phyloP scores from a whole-genome alignment of 306 rosid species.

The Echinosophora koreensis region DNA sequence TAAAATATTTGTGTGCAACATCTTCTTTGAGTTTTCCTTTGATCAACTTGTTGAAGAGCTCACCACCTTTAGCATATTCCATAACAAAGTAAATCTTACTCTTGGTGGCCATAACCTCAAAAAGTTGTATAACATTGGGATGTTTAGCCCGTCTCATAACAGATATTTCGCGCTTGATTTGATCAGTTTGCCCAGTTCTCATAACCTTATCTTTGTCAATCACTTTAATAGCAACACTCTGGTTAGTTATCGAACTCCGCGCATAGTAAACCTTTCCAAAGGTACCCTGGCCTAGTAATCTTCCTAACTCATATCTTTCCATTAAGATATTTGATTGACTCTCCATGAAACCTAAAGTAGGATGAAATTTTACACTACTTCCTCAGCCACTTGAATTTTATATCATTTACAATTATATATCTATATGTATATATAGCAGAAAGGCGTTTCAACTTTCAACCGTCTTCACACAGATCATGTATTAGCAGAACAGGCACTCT shows the following conservation, averaged over 20 bases:
- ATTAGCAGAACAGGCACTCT: slow-evolving; percentile 55
- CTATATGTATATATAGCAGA: slow-evolving; percentile 23
- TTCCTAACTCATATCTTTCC: slow-evolving; percentile 82
- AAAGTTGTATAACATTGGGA: slow-evolving; percentile 77
- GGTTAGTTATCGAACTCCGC: slow-evolving; percentile 65
- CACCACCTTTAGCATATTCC: slow-evolving; percentile 93
- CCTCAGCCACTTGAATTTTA: slow-evolving; percentile 40
- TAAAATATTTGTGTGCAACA: slow-evolving; percentile 71
- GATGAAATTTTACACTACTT: slow-evolving; percentile 31
- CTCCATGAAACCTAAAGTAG: slow-evolving; percentile 61
- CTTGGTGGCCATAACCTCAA: slow-evolving; percentile 93
- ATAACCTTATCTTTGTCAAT: slow-evolving; percentile 76
- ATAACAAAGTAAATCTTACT: slow-evolving; percentile 84
- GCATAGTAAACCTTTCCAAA: slow-evolving; percentile 92
- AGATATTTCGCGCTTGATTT: slow-evolving; percentile 76
- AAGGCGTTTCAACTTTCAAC: slow-evolving; percentile 73
- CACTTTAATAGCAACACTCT: slow-evolving; percentile 82
- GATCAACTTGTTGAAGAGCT: slow-evolving; percentile 80
- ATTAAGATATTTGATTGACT: slow-evolving; percentile 59
- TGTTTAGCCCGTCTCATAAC: slow-evolving; percentile 81
- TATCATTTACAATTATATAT: slow-evolving; percentile 40
- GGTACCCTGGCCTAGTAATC: slow-evolving; percentile 81
- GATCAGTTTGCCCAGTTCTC: slow-evolving; percentile 67
- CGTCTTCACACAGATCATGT: slow-evolving; percentile 62
- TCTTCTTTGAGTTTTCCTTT: slow-evolving; percentile 86